Evolutionary conservation across 2,329 filamentous ascomycete genomes (phyloP).

Genomic region (Aspergillus niger): DNA sequence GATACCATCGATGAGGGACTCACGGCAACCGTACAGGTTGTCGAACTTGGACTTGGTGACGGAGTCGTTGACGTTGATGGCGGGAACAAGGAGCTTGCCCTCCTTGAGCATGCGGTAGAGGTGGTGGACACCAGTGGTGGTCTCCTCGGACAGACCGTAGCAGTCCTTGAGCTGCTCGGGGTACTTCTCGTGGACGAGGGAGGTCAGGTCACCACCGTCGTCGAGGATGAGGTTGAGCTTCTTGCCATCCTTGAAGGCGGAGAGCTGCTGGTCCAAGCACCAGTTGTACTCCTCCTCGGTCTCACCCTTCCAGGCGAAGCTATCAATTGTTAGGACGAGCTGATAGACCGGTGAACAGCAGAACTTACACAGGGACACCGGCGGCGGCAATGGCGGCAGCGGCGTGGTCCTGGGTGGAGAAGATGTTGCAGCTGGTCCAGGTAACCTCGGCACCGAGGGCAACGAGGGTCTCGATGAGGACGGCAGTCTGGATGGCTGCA

Average conservation of each 20-base stretch:
- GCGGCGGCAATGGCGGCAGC: conserved; percentile 93
- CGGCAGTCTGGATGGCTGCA: conserved; percentile 91
- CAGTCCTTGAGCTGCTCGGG: conserved; percentile 97
- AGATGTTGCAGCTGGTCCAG: conserved; percentile 99
- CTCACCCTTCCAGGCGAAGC: conserved; percentile 81
- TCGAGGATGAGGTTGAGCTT: conserved; percentile 98
- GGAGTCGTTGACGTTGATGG: conserved; percentile 99
- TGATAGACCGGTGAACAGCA: conserved; percentile 27
- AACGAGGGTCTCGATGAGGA: conserved; percentile 96
- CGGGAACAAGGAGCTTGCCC: conserved; percentile 82
- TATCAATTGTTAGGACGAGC: conserved; percentile 21
- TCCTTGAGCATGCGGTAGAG: conserved; percentile 98
- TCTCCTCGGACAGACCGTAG: conserved; percentile 99
- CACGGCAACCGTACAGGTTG: conserved; percentile 99
- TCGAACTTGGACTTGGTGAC: conserved; percentile 99
- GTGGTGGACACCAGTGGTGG: conserved; percentile 99
- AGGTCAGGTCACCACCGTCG: conserved; percentile 95
- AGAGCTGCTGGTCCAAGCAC: conserved; percentile 98
- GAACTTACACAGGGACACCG: conserved; percentile 76
- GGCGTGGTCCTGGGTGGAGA: conserved; percentile 98
- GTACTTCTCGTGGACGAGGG: conserved; percentile 97
- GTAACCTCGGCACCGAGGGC: conserved; percentile 96
- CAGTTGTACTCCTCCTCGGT: conserved; percentile 99
- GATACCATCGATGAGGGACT: conserved; percentile 98
- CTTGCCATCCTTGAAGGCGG: conserved; percentile 94